Base-by-base conservation (phyloP, 306 rosid species). In the Gastrolobium bilobum region DNA sequence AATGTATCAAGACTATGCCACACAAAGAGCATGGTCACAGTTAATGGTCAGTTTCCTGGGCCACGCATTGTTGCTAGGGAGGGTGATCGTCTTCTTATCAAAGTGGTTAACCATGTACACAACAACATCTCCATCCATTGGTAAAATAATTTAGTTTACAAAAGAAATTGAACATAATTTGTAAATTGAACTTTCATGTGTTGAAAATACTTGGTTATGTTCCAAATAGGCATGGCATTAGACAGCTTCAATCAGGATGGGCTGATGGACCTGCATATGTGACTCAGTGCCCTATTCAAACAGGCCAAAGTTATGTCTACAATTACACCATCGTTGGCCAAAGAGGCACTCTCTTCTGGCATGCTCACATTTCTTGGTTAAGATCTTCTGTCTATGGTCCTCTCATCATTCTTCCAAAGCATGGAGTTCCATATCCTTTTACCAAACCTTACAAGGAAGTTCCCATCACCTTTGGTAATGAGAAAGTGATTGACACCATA, bases 271-370 rank as follows among this genome's bases (percentile, higher is more conserved):
- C 93, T 3, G 90, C 91, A 47, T 89, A 89, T 42, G 85, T 89
- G 60, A 85, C 96, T 2, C 91, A 91, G 20, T 89, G 93, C 71
- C 96, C 93, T 1, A 91, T 91, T 7, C 96, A 91, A 84, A 87
- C 64, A 3, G 86, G 93, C 5, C 84, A 84, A 44, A 87, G 83
- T 34, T 91, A 87, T 87, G 91, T 87, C 2, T 91, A 91, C 77
- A 91, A 89, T 77, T 91, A 44, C 83, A 89, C 92, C 10, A 68
- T 89, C 20, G 70, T 62, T 1, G 92, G 89, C 2, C 97, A 91
- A 30, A 81, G 93, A 84, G 93, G 93, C 35, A 89, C 93, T 72
- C 92, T 91, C 64, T 86, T 68, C 34, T 88, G 89, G 92, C 94
- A 89, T 80, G 97, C 97, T 1, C 94, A 91, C 59, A 77, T 88